phyloP scores from a whole-genome alignment of 2,329 filamentous ascomycete species.

The Clathrospora elynae region DNA sequence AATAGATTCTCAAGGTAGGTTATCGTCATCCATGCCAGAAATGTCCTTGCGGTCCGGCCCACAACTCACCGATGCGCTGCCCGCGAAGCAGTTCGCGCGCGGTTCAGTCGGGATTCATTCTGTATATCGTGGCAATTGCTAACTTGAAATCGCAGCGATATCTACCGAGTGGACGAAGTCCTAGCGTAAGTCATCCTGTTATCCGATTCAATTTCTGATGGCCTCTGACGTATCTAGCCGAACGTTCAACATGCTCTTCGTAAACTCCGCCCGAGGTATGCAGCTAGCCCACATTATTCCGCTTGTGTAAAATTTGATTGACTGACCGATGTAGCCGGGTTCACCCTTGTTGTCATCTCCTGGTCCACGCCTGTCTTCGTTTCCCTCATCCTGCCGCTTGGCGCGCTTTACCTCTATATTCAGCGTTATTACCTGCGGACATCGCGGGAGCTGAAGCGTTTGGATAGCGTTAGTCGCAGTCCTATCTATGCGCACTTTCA shows the following conservation, averaged over 20 bases:
- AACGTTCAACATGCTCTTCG: conserved; percentile 89
- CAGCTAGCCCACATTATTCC: conserved; percentile 16
- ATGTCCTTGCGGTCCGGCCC: conserved; percentile 11
- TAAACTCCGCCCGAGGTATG: conserved; percentile 56
- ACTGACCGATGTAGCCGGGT: conserved; percentile 57
- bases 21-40: conserved; percentile 10
- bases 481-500: conserved; percentile 99
- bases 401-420: conserved; percentile 83
- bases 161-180: conserved; percentile 86
- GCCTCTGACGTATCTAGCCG: conserved; percentile 56
- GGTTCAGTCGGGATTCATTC: not conserved
- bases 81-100: not conserved
- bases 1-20: conserved; percentile 91
- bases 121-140: conserved; percentile 15
- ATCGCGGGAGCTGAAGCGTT: conserved; percentile 91
- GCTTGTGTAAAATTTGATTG: conserved; percentile 22
- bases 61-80: conserved; percentile 6
- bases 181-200: conserved; percentile 63
- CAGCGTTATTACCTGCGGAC: conserved; percentile 97
- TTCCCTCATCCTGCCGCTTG: conserved; percentile 78
- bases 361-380: conserved; percentile 80
- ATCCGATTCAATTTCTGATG: not conserved
- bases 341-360: conserved; percentile 87
- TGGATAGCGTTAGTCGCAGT: conserved; percentile 93
- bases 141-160: conserved; percentile 60